Percentiles rank a stretch among this genome's conserved stretches.
These are phyloP conservation scores for Glycine soja DNA, from an alignment of 306 rosid species.

Conservation along the genomic window DNA sequence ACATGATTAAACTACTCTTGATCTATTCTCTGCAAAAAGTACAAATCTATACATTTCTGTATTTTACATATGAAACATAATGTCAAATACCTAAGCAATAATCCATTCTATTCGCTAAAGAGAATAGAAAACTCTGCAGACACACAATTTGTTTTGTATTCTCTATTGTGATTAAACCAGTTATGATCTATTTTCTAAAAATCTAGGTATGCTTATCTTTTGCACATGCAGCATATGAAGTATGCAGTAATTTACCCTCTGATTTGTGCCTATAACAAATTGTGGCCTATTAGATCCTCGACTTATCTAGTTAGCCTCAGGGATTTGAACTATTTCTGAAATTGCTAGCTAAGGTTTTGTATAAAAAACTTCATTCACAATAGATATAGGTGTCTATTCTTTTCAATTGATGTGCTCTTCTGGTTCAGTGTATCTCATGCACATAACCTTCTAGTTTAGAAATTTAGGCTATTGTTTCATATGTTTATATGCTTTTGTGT, in stretches of 20 bases:
- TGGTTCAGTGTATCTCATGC: constrained; percentile 27
- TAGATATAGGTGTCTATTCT: constrained; percentile 32
- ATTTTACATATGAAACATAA: constrained; percentile 21
- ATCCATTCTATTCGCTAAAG: neutral
- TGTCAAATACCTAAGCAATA: constrained; percentile 25
- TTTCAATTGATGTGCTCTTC: constrained; percentile 22
- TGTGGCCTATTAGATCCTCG: constrained; percentile 23
- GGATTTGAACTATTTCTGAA: constrained; percentile 29
- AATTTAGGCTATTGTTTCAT: neutral
- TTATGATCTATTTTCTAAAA: constrained; percentile 8
- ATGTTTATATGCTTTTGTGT: constrained; percentile 25
- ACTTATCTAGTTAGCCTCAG: constrained; percentile 17
- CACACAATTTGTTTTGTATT: neutral
- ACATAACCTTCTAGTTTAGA: neutral
- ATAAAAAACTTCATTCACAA: constrained; percentile 28
- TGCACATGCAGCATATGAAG: constrained; percentile 1
- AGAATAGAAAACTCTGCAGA: neutral
- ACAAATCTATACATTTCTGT: constrained; percentile 18
- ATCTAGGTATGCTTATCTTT: neutral
- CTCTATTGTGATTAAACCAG: constrained; percentile 27
- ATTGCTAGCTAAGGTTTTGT: constrained; percentile 34
- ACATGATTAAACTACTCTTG: constrained; percentile 26
- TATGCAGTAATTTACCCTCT: constrained; percentile 1
- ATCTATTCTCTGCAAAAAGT: constrained; percentile 13
- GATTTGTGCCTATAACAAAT: constrained; percentile 8